phyloP scores from a whole-genome alignment of 257 asterid species.

The Salvia rosmarinus region DNA sequence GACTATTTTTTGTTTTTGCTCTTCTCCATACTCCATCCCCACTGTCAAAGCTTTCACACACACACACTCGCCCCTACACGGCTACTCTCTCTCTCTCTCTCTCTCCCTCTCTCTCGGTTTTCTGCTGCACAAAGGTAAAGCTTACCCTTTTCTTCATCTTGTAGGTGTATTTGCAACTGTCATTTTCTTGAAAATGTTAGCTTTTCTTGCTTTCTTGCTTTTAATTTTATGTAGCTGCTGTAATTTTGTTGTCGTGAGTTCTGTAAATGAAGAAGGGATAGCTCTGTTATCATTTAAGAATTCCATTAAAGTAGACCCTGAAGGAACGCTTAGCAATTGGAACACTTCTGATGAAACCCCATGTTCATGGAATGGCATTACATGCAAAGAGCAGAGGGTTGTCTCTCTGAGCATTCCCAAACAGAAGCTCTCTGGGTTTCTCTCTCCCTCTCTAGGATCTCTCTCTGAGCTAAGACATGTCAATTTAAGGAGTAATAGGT shows the following conservation, averaged over 20 bases:
- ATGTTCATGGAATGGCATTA: slow-evolving; percentile 91
- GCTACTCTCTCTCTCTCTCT: slow-evolving; percentile 21
- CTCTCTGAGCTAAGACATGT: slow-evolving; percentile 76
- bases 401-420: slow-evolving; percentile 70
- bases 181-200: slow-evolving; percentile 55
- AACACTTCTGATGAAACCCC: slow-evolving; percentile 74
- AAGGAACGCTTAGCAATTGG: slow-evolving; percentile 74
- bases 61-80: slow-evolving; percentile 25
- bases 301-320: slow-evolving; percentile 65
- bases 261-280: slow-evolving; percentile 70
- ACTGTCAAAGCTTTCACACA: slow-evolving; percentile 52
- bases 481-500: slow-evolving; percentile 65
- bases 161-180: slow-evolving; percentile 33
- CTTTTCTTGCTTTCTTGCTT: slow-evolving; percentile 39
- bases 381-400: slow-evolving; percentile 69
- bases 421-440: slow-evolving; percentile 68
- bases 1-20: slow-evolving; percentile 39
- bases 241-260: slow-evolving; percentile 45
- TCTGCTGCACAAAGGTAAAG: slow-evolving; percentile 48
- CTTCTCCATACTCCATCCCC: slow-evolving; percentile 39
- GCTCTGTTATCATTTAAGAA: slow-evolving; percentile 71
- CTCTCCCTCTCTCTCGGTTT: slow-evolving; percentile 30
- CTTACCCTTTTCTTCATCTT: slow-evolving; percentile 5
- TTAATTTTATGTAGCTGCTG: slow-evolving; percentile 36
- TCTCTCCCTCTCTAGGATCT: slow-evolving; percentile 74